Percentiles rank a stretch among this genome's conserved stretches.
Conservation (phyloP, 306 rosid species). For the Glycine tomentella region DNA sequence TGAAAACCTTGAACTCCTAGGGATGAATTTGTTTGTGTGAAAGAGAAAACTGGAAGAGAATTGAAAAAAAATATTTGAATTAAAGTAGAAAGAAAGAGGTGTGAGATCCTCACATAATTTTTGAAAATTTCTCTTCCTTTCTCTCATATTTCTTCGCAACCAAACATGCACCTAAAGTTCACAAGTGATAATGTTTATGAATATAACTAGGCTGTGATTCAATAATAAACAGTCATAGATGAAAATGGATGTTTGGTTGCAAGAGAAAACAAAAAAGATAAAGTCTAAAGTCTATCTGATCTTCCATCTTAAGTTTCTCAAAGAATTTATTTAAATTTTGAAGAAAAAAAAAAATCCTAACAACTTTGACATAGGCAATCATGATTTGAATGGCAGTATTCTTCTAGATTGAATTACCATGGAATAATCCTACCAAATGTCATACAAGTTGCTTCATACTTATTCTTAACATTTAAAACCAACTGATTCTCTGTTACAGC, state of each 20-base stretch:
- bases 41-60: too few relatives aligned
- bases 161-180: neutral
- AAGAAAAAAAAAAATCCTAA: neutral
- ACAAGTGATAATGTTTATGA: neutral
- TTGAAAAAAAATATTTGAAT: too few relatives aligned
- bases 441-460: neutral
- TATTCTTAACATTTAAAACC: neutral
- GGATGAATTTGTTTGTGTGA: too few relatives aligned
- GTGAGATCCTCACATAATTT: too few relatives aligned
- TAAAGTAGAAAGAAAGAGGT: too few relatives aligned
- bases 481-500: neutral
- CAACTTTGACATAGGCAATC: neutral
- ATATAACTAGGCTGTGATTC: neutral
- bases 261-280: neutral
- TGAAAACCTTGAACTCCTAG: neutral
- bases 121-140: too few relatives aligned
- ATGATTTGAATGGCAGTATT: neutral
- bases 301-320: too few relatives aligned
- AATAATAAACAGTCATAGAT: neutral
- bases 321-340: too few relatives aligned
- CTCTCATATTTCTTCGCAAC: too few relatives aligned
- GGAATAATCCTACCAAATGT: neutral
- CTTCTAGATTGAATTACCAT: constrained; percentile 6
- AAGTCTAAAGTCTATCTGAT: neutral
- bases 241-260: neutral